Evolutionary conservation across 129 eudicot genomes (phyloP).

Genomic region (Solidago caesia): DNA sequence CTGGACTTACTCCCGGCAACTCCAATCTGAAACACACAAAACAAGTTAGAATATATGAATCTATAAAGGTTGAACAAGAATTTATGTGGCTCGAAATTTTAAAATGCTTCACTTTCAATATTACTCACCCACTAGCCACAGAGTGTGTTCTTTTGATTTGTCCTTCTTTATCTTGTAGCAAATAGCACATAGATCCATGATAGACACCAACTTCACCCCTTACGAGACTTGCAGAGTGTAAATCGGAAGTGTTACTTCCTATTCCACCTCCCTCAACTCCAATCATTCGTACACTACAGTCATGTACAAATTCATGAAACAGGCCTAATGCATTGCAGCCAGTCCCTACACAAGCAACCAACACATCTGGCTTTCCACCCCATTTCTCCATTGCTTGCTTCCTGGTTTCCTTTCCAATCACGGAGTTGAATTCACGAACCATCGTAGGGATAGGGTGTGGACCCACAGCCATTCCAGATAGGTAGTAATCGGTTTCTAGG

Average conservation of each 20-base stretch:
- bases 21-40: slow-evolving; percentile 43
- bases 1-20: slow-evolving; percentile 76
- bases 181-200: slow-evolving; percentile 76
- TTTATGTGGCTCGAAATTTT: too few species aligned
- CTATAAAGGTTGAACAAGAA: too few species aligned
- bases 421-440: slow-evolving; percentile 71
- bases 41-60: background rate
- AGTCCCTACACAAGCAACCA: slow-evolving; percentile 70
- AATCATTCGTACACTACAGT: slow-evolving; percentile 52
- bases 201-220: slow-evolving; percentile 75
- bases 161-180: slow-evolving; percentile 68
- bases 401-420: slow-evolving; percentile 78
- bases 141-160: slow-evolving; percentile 59
- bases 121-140: slow-evolving; percentile 51
- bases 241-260: slow-evolving; percentile 27
- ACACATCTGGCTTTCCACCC: slow-evolving; percentile 73
- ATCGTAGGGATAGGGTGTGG: slow-evolving; percentile 72
- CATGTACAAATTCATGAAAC: slow-evolving; percentile 62
- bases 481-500: slow-evolving; percentile 48
- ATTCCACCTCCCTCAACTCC: slow-evolving; percentile 67
- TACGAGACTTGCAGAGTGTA: slow-evolving; percentile 55
- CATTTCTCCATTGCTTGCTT: slow-evolving; percentile 70
- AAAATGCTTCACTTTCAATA: too few species aligned
- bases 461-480: slow-evolving; percentile 54
- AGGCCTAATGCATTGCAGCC: slow-evolving; percentile 78